Conservation (phyloP, 768 basidiomycete genomes). For the Mycena amicta region DNA sequence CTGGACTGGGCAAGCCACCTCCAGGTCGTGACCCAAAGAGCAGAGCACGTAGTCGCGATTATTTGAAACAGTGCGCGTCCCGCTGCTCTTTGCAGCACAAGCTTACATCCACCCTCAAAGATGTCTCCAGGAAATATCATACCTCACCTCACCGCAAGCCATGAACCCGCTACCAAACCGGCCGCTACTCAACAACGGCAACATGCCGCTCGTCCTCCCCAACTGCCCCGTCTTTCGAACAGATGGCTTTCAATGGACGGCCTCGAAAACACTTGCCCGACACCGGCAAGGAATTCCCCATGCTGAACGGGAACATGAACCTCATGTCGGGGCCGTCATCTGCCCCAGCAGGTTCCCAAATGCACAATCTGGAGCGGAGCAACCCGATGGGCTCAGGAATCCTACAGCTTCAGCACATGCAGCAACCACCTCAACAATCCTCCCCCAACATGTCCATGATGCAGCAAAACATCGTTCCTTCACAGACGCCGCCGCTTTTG, state of each 20-base stretch:
- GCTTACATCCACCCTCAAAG: conserved; percentile 40
- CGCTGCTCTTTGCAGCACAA: conserved; percentile 4
- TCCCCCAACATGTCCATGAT: conserved; percentile 29
- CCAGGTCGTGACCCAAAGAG: conserved; percentile 94
- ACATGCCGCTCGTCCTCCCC: conserved; percentile 65
- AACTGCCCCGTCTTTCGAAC: conserved; percentile 76
- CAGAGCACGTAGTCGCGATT: conserved; percentile 91
- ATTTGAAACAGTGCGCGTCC: conserved; percentile 86
- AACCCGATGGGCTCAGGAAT: conserved; percentile 45
- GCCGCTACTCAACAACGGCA: conserved; percentile 68
- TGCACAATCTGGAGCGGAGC: conserved; percentile 54
- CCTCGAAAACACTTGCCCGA: conserved; percentile 83
- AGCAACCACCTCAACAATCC: conserved; percentile 35
- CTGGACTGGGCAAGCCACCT: conserved; percentile 67
- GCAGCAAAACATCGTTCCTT: conserved; percentile 34
- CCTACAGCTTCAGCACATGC: conserved; percentile 39
- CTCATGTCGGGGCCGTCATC: conserved; percentile 55
- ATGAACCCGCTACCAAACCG: conserved; percentile 95
- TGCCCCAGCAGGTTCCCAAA: conserved; percentile 45
- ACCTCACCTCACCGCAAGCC: conserved; percentile 94
- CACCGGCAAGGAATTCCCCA: conserved; percentile 67
- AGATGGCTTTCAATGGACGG: conserved; percentile 74
- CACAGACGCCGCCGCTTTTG: conserved; percentile 35
- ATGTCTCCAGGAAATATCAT: conserved; percentile 97
- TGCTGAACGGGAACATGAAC: conserved; percentile 60